Conservation (phyloP, 495 filamentous ascomycete species). For the Filosporella fistucella region DNA sequence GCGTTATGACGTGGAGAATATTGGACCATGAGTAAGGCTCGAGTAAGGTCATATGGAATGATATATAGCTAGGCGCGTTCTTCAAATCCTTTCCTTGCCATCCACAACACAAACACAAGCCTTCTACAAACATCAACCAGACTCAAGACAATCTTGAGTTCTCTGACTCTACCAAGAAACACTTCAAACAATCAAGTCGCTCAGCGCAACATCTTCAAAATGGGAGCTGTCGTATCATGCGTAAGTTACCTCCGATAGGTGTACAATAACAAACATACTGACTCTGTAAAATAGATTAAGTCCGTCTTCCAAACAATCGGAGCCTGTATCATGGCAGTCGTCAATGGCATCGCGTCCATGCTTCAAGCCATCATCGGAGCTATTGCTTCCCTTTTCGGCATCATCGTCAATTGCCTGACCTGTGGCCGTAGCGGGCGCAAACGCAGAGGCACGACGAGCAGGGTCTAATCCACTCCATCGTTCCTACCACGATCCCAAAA, state of each 20-base stretch:
- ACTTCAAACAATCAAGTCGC: conserved; percentile 13
- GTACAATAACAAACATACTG: neutral
- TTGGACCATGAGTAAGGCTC: conserved; percentile 2
- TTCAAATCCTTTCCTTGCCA: neutral
- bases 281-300: conserved; percentile 53
- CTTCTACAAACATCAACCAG: conserved; percentile 7
- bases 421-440: conserved; percentile 51
- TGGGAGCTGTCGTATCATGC: conserved; percentile 95
- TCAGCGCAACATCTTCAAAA: conserved; percentile 42
- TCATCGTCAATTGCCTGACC: conserved; percentile 82
- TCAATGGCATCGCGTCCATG: conserved; percentile 73
- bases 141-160: no score
- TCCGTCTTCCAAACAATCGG: conserved; percentile 81
- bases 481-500: neutral
- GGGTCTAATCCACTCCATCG: conserved; percentile 12
- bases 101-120: conserved; percentile 3
- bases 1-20: neutral
- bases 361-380: conserved; percentile 77
- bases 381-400: conserved; percentile 73
- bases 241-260: conserved; percentile 53
- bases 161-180: conserved; percentile 11
- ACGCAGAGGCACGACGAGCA: conserved; percentile 12
- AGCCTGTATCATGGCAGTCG: conserved; percentile 74
- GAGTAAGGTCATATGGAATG: neutral
- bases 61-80: conserved; percentile 31